A percentile compares a stretch with the other conserved stretches of the same genome.
Conservation (phyloP, 257 asterid genomes). For the Catharanthus roseus region DNA sequence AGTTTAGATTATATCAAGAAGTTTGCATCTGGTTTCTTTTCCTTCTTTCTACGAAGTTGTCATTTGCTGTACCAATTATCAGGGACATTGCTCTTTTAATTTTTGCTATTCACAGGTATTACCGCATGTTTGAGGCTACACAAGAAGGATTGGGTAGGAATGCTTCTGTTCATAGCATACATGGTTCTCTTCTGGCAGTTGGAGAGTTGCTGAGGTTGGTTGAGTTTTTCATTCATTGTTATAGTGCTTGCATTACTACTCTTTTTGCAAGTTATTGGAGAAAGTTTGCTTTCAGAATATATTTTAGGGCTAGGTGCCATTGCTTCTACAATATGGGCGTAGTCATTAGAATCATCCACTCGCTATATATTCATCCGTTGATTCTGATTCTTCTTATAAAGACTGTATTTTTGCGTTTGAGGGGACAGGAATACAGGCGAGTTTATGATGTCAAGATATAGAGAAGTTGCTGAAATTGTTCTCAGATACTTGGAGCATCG, state of each 20-base stretch:
- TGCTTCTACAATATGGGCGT: neutral
- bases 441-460: constrained; percentile 98
- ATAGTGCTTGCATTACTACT: neutral
- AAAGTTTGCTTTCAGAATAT: neutral
- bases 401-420: constrained; percentile 10
- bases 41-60: neutral
- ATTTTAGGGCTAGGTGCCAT: neutral
- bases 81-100: constrained; percentile 19
- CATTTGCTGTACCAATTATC: constrained; percentile 4
- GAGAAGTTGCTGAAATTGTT: constrained; percentile 99
- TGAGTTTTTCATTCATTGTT: constrained; percentile 18
- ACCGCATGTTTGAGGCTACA: constrained; percentile 98
- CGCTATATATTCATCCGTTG: neutral
- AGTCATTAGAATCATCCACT: neutral
- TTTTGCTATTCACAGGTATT: constrained; percentile 57
- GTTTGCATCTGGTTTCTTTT: neutral
- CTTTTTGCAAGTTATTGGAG: neutral
- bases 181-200: constrained; percentile 97
- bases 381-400: neutral
- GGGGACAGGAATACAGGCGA: constrained; percentile 93
- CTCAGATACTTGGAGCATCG: constrained; percentile 93
- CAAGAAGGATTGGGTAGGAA: constrained; percentile 93
- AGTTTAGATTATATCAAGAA: neutral
- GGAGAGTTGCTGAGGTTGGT: constrained; percentile 97
- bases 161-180: constrained; percentile 95